Base-by-base conservation (phyloP, 164 flowering plant species). In the Nymphaea colorata region DNA sequence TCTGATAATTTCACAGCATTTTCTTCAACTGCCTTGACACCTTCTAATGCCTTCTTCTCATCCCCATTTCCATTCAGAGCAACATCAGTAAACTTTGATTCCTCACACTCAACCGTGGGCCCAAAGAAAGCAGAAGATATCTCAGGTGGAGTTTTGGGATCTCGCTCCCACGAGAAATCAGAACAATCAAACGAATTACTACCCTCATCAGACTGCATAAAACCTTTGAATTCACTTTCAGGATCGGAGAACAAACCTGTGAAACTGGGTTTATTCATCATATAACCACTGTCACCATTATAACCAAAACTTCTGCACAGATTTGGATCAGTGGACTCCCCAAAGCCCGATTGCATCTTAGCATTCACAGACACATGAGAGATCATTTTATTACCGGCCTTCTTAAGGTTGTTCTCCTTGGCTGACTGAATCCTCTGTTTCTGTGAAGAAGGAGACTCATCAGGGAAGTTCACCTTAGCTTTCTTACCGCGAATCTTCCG, bases 391-490 rank as follows among this genome's bases (percentile, higher is more conserved):
- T 10, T 4, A 51, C 0, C 14, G 8, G 57, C 12, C 3, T 51
- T 51, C 12, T 51, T 51, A 8, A 8, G 57, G 57, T 15, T 51
- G 12, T 8, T 51, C 8, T 51, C 57, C 14, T 51, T 51, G 3
- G 15, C 57, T 51, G 57, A 51, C 12, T 51, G 57, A 15, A 51
- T 51, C 57, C 8, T 51, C 57, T 51, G 3, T 51, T 51, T 51
- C 57, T 8, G 57, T 69, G 79, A 17, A 1, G 80, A 44, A 0
- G 80, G 68, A 71, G 77, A 43, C 53, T 83, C 93, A 60, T 87
- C 86, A 47, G 99, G 99, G 69, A 95, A 95, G 70, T 95, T 95
- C 72, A 95, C 90, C 78, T 95, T 95, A 3, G 98, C 99, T 79
- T 95, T 95, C 74, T 84, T 87, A 66, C 98, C 98, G 7, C 98